Percentiles rank a stretch among this genome's conserved stretches.
These are phyloP conservation scores for Pseudogymnoascus sp. DNA, from an alignment of 2,329 filamentous ascomycete species.

Conservation along the genomic window DNA sequence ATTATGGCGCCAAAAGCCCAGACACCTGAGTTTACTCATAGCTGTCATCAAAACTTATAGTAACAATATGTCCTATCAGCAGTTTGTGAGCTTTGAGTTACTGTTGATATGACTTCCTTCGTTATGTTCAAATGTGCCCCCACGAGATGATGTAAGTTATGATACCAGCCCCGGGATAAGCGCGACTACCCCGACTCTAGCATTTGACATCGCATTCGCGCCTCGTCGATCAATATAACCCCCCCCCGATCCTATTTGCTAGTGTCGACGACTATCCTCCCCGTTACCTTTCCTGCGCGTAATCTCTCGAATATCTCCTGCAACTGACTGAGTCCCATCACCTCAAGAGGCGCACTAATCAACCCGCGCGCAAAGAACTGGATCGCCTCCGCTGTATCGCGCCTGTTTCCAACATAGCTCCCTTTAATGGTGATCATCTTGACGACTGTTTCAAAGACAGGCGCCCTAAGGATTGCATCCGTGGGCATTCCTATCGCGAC, in stretches of 20 bases:
- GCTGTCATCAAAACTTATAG: not conserved
- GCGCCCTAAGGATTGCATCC: conserved; percentile 68
- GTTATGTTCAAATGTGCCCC: not conserved
- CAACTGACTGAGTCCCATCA: conserved; percentile 70
- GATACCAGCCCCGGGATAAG: not conserved
- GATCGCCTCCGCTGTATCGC: conserved; percentile 79
- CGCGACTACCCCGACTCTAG: not conserved
- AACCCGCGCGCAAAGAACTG: conserved; percentile 81
- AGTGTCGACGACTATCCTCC: conserved; percentile 71
- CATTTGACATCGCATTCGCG: not conserved
- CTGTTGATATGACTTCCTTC: not conserved
- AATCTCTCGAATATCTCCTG: conserved; percentile 72
- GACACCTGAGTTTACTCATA: not conserved
- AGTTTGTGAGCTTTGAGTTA: too few relatives aligned
- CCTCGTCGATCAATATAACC: not conserved
- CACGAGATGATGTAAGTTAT: not conserved
- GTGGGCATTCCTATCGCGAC: conserved; percentile 86
- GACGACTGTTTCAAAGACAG: conserved; percentile 83
- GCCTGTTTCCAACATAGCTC: conserved; percentile 86
- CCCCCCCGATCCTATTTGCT: conserved; percentile 39
- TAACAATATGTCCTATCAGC: not conserved
- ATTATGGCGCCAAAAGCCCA: not conserved
- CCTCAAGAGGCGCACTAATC: conserved; percentile 83
- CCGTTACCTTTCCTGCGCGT: conserved; percentile 62
- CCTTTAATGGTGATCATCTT: conserved; percentile 90